Evolutionary conservation across 768 basidiomycete species (phyloP).

Genomic region (Pleurotus pulmonarius): DNA sequence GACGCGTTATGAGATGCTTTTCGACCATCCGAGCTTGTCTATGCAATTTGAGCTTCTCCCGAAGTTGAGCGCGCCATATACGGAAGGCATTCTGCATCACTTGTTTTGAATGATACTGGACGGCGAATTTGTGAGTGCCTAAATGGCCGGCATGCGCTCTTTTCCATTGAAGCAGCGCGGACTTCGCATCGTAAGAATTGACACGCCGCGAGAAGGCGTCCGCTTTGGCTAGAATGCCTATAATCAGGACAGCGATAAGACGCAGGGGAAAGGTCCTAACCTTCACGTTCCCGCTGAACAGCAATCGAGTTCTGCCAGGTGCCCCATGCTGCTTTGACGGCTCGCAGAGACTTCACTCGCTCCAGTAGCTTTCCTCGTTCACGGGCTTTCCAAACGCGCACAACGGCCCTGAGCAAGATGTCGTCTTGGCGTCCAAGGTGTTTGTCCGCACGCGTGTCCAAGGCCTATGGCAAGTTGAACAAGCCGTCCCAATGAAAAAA

Average conservation of each 20-base stretch:
- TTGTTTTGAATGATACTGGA: slow-evolving; percentile 41
- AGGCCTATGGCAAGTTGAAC: slow-evolving; percentile 30
- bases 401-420: slow-evolving; percentile 53
- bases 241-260: neutral
- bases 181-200: slow-evolving; percentile 32
- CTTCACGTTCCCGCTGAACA: slow-evolving; percentile 37
- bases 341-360: slow-evolving; percentile 41
- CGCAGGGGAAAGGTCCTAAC: slow-evolving; percentile 25
- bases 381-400: slow-evolving; percentile 65
- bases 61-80: slow-evolving; percentile 54
- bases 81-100: slow-evolving; percentile 39
- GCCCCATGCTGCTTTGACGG: slow-evolving; percentile 42
- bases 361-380: slow-evolving; percentile 59
- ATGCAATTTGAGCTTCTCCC: slow-evolving; percentile 41
- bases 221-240: slow-evolving; percentile 38
- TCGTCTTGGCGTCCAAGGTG: slow-evolving; percentile 54
- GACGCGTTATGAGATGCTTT: slow-evolving; percentile 46
- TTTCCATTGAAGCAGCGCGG: slow-evolving; percentile 44
- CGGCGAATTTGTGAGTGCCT: slow-evolving; percentile 44
- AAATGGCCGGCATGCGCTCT: slow-evolving; percentile 37
- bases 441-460: slow-evolving; percentile 55
- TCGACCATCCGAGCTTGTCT: slow-evolving; percentile 54
- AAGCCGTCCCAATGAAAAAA: neutral
- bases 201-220: slow-evolving; percentile 44
- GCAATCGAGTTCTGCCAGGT: slow-evolving; percentile 48